These are phyloP conservation scores for Dothistroma pini DNA, from an alignment of 2,329 filamentous ascomycete species.

Conservation along the genomic window DNA sequence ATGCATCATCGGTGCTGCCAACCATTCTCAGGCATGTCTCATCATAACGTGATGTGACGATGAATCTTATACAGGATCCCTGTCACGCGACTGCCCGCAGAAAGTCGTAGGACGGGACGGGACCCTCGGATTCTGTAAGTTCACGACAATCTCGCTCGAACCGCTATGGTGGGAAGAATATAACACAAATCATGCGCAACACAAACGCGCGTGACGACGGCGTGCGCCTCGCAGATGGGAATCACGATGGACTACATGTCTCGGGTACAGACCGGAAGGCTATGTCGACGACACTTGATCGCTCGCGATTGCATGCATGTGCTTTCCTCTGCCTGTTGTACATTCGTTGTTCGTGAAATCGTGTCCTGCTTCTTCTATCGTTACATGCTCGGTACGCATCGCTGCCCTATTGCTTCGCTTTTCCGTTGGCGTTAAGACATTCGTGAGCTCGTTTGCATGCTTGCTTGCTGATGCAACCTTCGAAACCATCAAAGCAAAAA, in stretches of 20 bases:
- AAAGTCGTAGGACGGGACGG: neutral
- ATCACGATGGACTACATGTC: conserved; percentile 3
- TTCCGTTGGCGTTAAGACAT: neutral
- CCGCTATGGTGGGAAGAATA: neutral
- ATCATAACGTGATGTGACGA: neutral
- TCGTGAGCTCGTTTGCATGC: conserved; percentile 6
- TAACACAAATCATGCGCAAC: neutral
- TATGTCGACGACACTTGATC: conserved; percentile 8
- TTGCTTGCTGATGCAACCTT: conserved; percentile 3
- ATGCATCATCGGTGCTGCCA: neutral
- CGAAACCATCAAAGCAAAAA: neutral
- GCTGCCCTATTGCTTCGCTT: conserved; percentile 3
- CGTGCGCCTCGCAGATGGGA: neutral
- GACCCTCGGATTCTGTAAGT: neutral
- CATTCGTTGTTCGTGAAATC: neutral
- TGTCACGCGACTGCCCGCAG: neutral
- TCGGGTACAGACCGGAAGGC: conserved; percentile 8
- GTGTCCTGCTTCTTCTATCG: neutral
- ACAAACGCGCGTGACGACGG: neutral
- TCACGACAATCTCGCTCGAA: neutral
- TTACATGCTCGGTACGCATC: conserved; percentile 4
- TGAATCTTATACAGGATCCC: neutral
- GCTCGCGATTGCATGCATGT: neutral
- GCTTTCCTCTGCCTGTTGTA: neutral
- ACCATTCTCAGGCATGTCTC: neutral